Percentiles rank a stretch among this genome's conserved stretches.
These are phyloP conservation scores for Daldinia bambusicola DNA, from an alignment of 495 filamentous ascomycete species.

Conservation along the genomic window DNA sequence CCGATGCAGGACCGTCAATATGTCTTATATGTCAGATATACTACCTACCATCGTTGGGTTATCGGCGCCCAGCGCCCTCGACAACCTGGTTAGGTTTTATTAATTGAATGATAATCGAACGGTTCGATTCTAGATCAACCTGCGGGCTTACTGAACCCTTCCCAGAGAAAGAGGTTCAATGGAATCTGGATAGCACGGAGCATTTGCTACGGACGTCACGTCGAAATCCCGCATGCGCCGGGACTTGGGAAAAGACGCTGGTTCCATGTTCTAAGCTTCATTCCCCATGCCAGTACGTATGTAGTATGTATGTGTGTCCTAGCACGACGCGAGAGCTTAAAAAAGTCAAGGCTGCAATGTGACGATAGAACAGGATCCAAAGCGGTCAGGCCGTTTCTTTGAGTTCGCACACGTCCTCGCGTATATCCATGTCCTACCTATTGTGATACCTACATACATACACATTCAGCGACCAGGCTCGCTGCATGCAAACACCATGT, in stretches of 20 bases:
- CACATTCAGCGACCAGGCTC: not conserved
- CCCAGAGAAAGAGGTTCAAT: constrained; percentile 7
- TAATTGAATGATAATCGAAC: constrained; percentile 23
- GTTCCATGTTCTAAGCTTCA: no score
- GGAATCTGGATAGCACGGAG: constrained; percentile 19
- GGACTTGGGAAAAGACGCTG: constrained; percentile 4
- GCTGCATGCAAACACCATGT: not conserved
- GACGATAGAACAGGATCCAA: constrained; percentile 31
- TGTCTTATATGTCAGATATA: not conserved
- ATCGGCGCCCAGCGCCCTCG: constrained; percentile 30
- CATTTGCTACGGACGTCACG: constrained; percentile 32
- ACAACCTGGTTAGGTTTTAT: constrained; percentile 6
- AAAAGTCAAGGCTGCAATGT: constrained; percentile 35
- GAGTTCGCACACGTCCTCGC: not conserved
- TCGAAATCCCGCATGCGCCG: constrained; percentile 33
- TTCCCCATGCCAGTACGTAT: constrained; percentile 19
- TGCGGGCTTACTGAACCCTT: not conserved
- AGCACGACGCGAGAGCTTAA: constrained; percentile 38
- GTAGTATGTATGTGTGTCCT: constrained; percentile 14
- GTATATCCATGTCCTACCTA: constrained; percentile 15
- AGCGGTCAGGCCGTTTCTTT: constrained; percentile 26
- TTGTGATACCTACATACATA: not conserved
- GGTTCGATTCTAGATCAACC: constrained; percentile 25
- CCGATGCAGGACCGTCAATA: constrained; percentile 4
- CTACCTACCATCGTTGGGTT: constrained; percentile 9